Conservation (phyloP, 2,329 filamentous ascomycete species). For the Colletotrichum sp. region DNA sequence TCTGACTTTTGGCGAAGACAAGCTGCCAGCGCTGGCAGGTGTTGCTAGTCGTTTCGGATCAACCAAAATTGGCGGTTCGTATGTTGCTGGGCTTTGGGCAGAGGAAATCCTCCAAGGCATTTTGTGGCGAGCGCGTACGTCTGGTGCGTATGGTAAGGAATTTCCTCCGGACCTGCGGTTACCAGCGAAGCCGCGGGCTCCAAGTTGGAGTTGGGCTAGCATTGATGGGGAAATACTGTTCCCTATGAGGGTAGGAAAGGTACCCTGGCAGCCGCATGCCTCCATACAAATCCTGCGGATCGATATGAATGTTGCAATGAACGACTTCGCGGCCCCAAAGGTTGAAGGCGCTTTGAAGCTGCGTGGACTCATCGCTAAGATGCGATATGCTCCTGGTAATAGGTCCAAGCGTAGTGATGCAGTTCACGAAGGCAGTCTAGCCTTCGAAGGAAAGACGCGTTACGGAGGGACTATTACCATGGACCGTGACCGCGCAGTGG, state of each 20-base stretch:
- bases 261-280: not conserved
- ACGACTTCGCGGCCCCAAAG: not conserved
- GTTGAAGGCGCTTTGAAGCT: not conserved
- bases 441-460: not conserved
- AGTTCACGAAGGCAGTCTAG: not conserved
- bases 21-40: not conserved
- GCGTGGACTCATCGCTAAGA: not conserved
- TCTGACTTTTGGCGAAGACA: fast-evolving
- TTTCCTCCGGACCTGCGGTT: fast-evolving
- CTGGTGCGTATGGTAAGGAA: too few species aligned
- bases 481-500: not conserved
- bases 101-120: not conserved
- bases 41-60: not conserved
- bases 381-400: not conserved
- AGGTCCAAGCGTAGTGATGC: not conserved
- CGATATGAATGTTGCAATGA: not conserved
- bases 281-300: not conserved
- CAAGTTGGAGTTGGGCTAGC: not conserved
- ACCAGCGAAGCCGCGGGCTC: not conserved
- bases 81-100: not conserved
- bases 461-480: not conserved
- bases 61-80: not conserved
- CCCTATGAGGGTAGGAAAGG: not conserved
- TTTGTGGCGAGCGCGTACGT: not conserved
- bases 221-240: not conserved